Percentiles rank a stretch among this genome's conserved stretches.
phyloP scores from a whole-genome alignment of 495 filamentous ascomycete genomes.

The Peziza echinospora region DNA sequence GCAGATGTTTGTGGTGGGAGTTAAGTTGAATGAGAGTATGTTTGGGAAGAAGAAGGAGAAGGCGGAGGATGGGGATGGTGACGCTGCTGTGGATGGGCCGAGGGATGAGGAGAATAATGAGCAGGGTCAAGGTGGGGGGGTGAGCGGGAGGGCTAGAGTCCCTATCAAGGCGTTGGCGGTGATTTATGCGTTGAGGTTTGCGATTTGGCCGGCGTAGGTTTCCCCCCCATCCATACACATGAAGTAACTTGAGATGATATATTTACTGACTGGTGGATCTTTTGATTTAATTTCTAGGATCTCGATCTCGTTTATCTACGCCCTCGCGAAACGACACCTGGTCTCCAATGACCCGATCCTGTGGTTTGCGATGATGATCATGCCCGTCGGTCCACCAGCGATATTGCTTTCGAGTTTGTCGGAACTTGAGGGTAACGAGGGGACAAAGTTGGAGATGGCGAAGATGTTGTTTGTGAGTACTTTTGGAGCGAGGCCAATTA shows the following conservation, averaged over 20 bases:
- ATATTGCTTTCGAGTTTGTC: slow-evolving; percentile 17
- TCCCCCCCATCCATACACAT: no score
- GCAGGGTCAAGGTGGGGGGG: slow-evolving; percentile 16
- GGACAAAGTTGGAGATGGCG: slow-evolving; percentile 40
- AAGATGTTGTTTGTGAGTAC: slow-evolving; percentile 43
- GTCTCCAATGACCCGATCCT: slow-evolving; percentile 45
- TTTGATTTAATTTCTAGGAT: slow-evolving; percentile 18
- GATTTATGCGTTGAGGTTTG: slow-evolving; percentile 38
- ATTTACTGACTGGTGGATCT: slow-evolving; percentile 8
- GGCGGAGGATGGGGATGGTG: slow-evolving; percentile 30
- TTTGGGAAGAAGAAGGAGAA: no score
- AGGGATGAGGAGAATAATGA: slow-evolving; percentile 26
- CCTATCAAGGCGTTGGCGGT: slow-evolving; percentile 31
- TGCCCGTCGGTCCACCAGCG: slow-evolving; percentile 50
- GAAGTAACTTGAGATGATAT: neutral
- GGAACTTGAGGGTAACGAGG: neutral
- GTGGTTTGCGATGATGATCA: slow-evolving; percentile 59
- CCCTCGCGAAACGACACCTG: slow-evolving; percentile 37
- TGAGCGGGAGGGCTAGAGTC: slow-evolving; percentile 16
- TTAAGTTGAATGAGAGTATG: slow-evolving; percentile 38
- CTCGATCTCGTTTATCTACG: slow-evolving; percentile 41
- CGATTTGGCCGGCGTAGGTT: slow-evolving; percentile 41
- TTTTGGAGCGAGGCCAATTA: neutral
- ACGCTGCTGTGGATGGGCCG: no score
- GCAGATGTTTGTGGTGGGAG: slow-evolving; percentile 52